These are phyloP conservation scores for Populus euphratica DNA, from an alignment of 345 rosid genomes.

Conservation along the genomic window DNA sequence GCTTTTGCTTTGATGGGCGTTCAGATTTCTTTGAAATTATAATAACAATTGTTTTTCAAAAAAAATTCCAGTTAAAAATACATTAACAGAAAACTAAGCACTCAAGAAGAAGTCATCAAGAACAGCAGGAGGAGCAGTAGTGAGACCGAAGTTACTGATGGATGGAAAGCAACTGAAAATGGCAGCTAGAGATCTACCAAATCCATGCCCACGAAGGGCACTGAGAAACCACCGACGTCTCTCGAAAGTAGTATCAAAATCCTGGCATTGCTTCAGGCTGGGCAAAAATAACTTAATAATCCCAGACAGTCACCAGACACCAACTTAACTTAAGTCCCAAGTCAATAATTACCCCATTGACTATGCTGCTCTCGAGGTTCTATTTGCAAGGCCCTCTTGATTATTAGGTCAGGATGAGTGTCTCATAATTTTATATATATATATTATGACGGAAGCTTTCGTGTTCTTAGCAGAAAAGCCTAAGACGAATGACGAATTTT, in stretches of 20 bases:
- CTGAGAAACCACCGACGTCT: background rate
- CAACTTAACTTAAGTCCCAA: background rate
- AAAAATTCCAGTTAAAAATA: too few species aligned
- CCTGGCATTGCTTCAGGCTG: background rate
- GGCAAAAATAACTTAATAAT: background rate
- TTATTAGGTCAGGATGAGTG: background rate
- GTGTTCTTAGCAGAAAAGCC: background rate
- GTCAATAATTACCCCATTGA: conserved; percentile 7
- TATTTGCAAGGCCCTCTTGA: background rate
- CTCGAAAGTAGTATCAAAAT: background rate
- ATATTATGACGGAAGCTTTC: background rate
- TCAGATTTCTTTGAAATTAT: too few species aligned
- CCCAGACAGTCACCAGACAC: background rate
- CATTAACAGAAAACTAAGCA: too few species aligned
- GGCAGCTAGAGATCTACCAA: background rate
- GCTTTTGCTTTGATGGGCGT: too few species aligned
- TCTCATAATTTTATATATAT: background rate
- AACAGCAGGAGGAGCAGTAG: background rate
- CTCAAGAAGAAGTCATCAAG: too few species aligned
- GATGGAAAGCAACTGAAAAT: background rate
- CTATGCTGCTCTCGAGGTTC: background rate
- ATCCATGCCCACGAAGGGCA: background rate
- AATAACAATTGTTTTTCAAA: too few species aligned
- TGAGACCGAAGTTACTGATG: background rate
- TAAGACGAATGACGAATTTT: background rate